Base-by-base conservation (phyloP, 495 filamentous ascomycete species). In the Penicillium chermesinum region DNA sequence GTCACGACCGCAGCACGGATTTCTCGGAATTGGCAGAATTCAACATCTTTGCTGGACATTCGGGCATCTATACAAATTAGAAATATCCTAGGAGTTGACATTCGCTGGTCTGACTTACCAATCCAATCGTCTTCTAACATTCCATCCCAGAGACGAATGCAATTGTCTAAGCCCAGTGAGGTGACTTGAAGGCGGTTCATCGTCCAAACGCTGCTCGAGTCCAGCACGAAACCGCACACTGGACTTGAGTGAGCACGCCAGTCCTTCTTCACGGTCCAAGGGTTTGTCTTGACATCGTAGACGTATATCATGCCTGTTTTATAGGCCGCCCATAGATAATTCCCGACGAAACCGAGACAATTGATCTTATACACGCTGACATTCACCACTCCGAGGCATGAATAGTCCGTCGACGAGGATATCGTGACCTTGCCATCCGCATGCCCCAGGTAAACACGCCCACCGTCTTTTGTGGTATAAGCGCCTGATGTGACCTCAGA, bases 321-420 rank as follows among this genome's bases (percentile, higher is more conserved):
- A 66, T 89, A 97, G 6, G 82, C 94, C 27, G 90, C 89, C 93
- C 93, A 98, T 7, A 98, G 77, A 63, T 89, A 80, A 50, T 83
- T 79, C 1, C 90, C 91, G 7, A 89, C 87, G 7, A 89, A 87
- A 14, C 80, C 80, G 20, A 98, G 76, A 20, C 87, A 85, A 58
- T 88, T 96, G 66, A 97, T 91, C 67, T 96, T 98, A 75, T 96
- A 97, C 3, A 89, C 77, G 65, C 89, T 97, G 50, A 95, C 80
- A 56, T 78, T 94, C 41, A 96, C 72, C 20, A 94, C 76, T 14
- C 79, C 79, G 12, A 94, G 53, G 57, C 89, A 96, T 6, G 78
- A 62, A 49, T 86, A 89, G 57, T 88, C 81, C 7, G 72, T 72
- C 9, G 79, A 76, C 0, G 91, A 91, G 59, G 95, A 97, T 35